Evolutionary conservation across 2,329 filamentous ascomycete species (phyloP).

Genomic region (Neofusicoccum parvum): DNA sequence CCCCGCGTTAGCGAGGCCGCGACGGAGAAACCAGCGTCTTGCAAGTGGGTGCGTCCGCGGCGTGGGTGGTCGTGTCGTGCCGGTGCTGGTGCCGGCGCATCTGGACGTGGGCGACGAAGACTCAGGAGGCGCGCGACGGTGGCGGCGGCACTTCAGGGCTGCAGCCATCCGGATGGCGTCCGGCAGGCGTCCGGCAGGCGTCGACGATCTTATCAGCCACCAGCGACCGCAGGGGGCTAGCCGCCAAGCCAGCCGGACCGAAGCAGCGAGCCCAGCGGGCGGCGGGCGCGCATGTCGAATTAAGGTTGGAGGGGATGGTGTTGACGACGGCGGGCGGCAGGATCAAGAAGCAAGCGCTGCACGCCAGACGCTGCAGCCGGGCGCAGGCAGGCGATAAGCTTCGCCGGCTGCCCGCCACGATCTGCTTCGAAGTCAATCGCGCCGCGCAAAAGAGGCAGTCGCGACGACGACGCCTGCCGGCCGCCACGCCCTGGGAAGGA

Average conservation of each 20-base stretch:
- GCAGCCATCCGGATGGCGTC: neutral
- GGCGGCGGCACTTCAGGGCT: neutral
- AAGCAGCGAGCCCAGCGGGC: neutral
- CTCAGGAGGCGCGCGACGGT: neutral
- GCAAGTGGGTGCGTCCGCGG: neutral
- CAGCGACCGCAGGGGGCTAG: slow-evolving; percentile 1
- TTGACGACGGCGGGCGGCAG: neutral
- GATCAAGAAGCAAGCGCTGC: neutral
- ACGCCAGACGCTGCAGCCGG: no score
- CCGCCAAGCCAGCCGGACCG: slow-evolving; percentile 9
- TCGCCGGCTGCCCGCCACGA: neutral
- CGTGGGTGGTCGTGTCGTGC: neutral
- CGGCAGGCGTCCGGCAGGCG: neutral
- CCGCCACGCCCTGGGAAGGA: neutral
- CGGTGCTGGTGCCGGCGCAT: neutral
- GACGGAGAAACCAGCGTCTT: neutral
- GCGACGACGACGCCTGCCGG: neutral
- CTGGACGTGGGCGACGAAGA: neutral
- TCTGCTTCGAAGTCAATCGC: neutral
- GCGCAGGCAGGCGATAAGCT: neutral
- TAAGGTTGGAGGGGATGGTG: neutral
- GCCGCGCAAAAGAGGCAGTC: neutral
- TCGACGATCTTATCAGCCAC: slow-evolving; percentile 6
- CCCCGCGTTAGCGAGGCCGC: neutral
- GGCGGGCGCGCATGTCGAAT: neutral